These are phyloP conservation scores for Trifolium pratense DNA, from an alignment of 306 rosid species.

Conservation along the genomic window DNA sequence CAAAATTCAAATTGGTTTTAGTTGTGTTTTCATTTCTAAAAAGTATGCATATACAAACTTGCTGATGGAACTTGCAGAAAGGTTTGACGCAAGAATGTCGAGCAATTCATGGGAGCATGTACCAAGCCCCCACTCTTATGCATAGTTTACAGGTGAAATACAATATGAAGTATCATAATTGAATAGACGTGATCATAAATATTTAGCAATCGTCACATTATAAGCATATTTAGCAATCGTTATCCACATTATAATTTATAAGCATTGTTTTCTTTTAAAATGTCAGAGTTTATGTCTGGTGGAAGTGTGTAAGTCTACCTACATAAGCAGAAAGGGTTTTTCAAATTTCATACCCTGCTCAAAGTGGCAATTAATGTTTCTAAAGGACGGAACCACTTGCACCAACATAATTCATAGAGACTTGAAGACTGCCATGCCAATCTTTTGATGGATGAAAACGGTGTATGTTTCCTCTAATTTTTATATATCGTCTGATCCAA, in stretches of 20 bases:
- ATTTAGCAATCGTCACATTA: too few relatives aligned
- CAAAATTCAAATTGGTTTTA: slow-evolving; percentile 1
- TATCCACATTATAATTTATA: slow-evolving; percentile 8
- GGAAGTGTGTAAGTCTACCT: slow-evolving; percentile 97
- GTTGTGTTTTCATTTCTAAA: background rate
- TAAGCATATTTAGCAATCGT: too few relatives aligned
- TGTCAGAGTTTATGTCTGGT: slow-evolving; percentile 92
- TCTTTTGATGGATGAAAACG: slow-evolving; percentile 96
- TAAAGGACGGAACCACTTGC: slow-evolving; percentile 97
- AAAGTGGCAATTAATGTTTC: slow-evolving; percentile 89
- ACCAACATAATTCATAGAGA: slow-evolving; percentile 97
- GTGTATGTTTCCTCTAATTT: slow-evolving; percentile 53
- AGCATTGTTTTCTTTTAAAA: slow-evolving; percentile 34
- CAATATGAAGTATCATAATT: slow-evolving; percentile 15
- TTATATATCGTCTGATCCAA: slow-evolving; percentile 17
- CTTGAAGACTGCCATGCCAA: slow-evolving; percentile 92
- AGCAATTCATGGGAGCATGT: slow-evolving; percentile 99
- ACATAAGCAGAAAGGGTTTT: slow-evolving; percentile 87
- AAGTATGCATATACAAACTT: slow-evolving; percentile 8
- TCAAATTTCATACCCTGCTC: slow-evolving; percentile 85
- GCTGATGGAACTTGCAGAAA: slow-evolving; percentile 68
- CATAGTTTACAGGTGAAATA: slow-evolving; percentile 52
- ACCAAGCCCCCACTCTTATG: slow-evolving; percentile 86
- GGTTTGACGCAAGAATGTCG: slow-evolving; percentile 98
- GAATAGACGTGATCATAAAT: slow-evolving; percentile 11